These are phyloP conservation scores for Lodderomyces pseudojiufengensis DNA, from an alignment of 1,139 yeast genomes.

Conservation along the genomic window DNA sequence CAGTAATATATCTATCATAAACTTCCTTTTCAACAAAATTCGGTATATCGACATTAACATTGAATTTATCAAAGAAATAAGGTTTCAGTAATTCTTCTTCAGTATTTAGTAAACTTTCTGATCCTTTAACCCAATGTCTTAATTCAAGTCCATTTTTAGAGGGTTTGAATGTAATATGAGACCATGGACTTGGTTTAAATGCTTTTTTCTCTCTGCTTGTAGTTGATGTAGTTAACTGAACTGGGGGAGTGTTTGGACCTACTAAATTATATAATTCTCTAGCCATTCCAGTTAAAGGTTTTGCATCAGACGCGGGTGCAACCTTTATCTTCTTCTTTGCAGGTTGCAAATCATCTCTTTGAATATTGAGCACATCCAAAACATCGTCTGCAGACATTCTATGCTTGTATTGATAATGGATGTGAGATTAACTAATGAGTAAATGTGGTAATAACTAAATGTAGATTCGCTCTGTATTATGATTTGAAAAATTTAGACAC, in stretches of 20 bases:
- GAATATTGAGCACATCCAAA: conserved; percentile 72
- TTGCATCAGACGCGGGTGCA: conserved; percentile 38
- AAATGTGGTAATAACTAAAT: no score
- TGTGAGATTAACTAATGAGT: no score
- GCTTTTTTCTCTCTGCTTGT: conserved; percentile 65
- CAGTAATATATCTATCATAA: conserved; percentile 49
- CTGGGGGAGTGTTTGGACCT: conserved; percentile 93
- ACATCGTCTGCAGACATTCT: conserved; percentile 59
- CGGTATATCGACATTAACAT: conserved; percentile 69
- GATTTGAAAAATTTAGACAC: no score
- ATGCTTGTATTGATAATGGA: no score
- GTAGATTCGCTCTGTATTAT: no score
- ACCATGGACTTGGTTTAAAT: conserved; percentile 82
- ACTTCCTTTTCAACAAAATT: conserved; percentile 60
- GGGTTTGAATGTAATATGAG: conserved; percentile 54
- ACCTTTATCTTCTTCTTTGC: conserved; percentile 38
- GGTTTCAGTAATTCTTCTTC: conserved; percentile 43
- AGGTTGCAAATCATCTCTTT: conserved; percentile 40
- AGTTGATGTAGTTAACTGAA: conserved; percentile 49
- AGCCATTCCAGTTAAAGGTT: conserved; percentile 68
- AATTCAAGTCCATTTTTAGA: conserved; percentile 48
- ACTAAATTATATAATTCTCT: conserved; percentile 83
- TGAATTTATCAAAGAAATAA: conserved; percentile 73
- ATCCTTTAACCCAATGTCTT: conserved; percentile 86
- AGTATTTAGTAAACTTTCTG: conserved; percentile 43